These are phyloP conservation scores for Beta lomatogona DNA, from an alignment of 179 eudicot genomes.

Conservation along the genomic window DNA sequence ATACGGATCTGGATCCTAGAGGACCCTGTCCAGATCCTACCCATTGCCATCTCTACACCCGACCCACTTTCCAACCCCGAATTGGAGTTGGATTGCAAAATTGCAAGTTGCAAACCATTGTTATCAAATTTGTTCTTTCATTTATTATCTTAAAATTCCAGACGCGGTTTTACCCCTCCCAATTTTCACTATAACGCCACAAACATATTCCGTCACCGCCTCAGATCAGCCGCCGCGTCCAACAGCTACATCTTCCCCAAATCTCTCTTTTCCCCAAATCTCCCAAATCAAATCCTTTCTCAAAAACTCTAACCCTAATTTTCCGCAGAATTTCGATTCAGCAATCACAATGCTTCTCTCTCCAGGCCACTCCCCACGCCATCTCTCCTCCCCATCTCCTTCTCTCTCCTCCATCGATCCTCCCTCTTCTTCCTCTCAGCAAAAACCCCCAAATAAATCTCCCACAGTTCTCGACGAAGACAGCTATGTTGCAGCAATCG, in stretches of 20 bases:
- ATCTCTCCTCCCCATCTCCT: slow-evolving; percentile 65
- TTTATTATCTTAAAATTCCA: too few species aligned
- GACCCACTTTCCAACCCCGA: too few species aligned
- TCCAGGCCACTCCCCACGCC: slow-evolving; percentile 85
- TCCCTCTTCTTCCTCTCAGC: slow-evolving; percentile 3
- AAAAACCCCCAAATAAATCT: slow-evolving; percentile 26
- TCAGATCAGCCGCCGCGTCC: background rate
- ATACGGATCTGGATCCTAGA: too few species aligned
- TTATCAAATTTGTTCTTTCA: too few species aligned
- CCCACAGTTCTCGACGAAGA: slow-evolving; percentile 74
- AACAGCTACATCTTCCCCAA: background rate
- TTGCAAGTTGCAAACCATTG: too few species aligned
- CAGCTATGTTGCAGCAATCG: slow-evolving; percentile 76
- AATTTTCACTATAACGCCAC: too few species aligned
- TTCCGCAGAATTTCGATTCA: slow-evolving; percentile 11
- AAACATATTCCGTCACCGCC: too few species aligned
- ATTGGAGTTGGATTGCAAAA: too few species aligned
- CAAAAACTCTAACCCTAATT: slow-evolving; percentile 26
- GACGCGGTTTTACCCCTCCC: too few species aligned
- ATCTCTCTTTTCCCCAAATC: background rate
- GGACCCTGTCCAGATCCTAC: too few species aligned
- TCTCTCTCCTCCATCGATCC: slow-evolving; percentile 30
- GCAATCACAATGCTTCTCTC: slow-evolving; percentile 61
- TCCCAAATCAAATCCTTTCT: background rate
- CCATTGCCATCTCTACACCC: too few species aligned